Percentiles rank a stretch among this genome's conserved stretches.
Evolutionary conservation across 2,329 filamentous ascomycete genomes (phyloP).

Genomic region (Nemania sp.): DNA sequence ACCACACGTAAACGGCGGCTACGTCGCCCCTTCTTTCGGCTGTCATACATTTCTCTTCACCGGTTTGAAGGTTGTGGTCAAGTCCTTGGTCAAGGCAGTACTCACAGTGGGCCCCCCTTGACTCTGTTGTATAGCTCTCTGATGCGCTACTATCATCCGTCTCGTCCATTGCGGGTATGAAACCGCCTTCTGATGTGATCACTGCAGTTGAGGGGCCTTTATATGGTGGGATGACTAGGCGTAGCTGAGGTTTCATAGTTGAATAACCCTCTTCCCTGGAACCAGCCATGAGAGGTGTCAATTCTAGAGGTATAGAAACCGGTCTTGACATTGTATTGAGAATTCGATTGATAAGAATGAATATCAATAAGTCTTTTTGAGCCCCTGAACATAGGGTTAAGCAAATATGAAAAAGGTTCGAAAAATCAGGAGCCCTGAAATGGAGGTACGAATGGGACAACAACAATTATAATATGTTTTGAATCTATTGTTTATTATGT

Average conservation of each 20-base stretch:
- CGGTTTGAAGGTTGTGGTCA: slow-evolving; percentile 27
- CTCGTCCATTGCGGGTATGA: slow-evolving; percentile 32
- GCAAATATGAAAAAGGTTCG: background rate
- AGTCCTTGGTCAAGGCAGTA: slow-evolving; percentile 40
- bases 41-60: slow-evolving; percentile 8
- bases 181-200: slow-evolving; percentile 13
- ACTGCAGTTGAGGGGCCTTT: background rate
- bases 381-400: background rate
- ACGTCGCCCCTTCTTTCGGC: slow-evolving; percentile 31
- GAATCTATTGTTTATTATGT: background rate
- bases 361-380: background rate
- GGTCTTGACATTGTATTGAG: background rate
- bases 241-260: slow-evolving; percentile 36
- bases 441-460: background rate
- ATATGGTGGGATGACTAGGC: slow-evolving; percentile 23
- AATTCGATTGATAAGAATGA: background rate
- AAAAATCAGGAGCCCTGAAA: background rate
- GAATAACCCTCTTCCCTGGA: slow-evolving; percentile 30
- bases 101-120: slow-evolving; percentile 31
- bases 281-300: slow-evolving; percentile 35
- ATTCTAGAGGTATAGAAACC: slow-evolving; percentile 23
- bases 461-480: background rate
- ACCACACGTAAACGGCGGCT: slow-evolving; percentile 36
- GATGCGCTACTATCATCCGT: background rate
- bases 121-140: background rate